Base-by-base conservation (phyloP, 2,329 filamentous ascomycete genomes). In the Geoglossum cookeanum region DNA sequence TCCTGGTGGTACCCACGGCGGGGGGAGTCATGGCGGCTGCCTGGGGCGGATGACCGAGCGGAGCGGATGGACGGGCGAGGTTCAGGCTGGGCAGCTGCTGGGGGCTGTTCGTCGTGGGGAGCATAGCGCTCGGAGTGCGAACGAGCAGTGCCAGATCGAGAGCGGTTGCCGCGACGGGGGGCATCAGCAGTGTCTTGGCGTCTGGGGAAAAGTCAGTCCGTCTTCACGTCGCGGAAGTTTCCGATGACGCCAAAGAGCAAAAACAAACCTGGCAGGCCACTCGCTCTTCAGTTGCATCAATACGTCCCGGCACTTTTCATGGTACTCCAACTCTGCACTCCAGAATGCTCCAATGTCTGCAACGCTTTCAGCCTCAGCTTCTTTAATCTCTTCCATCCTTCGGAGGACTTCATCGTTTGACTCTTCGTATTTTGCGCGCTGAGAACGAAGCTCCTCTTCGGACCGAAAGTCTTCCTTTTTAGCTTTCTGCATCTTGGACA, bases 401-500 rank as follows among this genome's bases (percentile, higher is more conserved):
- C 91, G 81, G 64, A 84, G 78, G 57, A 97, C 90, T 65, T 97
- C 91, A 66, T 97, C 91, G 66, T 80, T 92, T 15, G 87, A 84
- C 72, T 97, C 92, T 67, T 97, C 92, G 66, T 95, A 97, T 71
- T 97, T 97, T 64, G 87, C 86, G 69, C 94, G 94, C 68, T 92
- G 87, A 32, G 82, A 79, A 58, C 91, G 85, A 57, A 95, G 78
- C 70, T 97, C 91, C 67, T 97, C 91, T 69, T 97, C 92, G 58
- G 92, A 78, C 60, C 88, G 79, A 72, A 92, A 94, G 68, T 97
- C 91, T 65, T 97, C 91, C 65, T 84, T 88, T 74, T 94, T 94
- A 29, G 85, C 83, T 70, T 95, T 96, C 66, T 94, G 84, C 80
- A 95, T 83, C 74, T 95, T 96, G 61, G 81, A 80, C 53, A 88